phyloP scores from a whole-genome alignment of 2,329 filamentous ascomycete species.

The Metarhizium rileyi region DNA sequence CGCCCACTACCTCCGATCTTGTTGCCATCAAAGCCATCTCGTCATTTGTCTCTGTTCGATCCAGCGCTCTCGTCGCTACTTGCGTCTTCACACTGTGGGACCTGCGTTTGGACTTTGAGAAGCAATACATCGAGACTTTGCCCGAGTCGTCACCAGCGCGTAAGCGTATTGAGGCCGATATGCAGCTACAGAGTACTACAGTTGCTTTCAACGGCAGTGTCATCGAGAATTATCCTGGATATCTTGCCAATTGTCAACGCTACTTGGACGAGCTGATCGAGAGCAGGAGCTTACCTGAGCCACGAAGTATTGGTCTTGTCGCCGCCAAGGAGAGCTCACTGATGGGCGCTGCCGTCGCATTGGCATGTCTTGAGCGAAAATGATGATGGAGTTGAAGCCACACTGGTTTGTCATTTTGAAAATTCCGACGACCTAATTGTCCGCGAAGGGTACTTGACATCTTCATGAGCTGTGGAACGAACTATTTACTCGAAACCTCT shows the following conservation, averaged over 20 bases:
- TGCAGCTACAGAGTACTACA: slow-evolving; percentile 37
- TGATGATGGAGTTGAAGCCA: background rate
- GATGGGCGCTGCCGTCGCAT: slow-evolving; percentile 63
- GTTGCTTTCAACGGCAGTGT: slow-evolving; percentile 76
- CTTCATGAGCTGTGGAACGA: background rate
- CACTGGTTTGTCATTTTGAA: background rate
- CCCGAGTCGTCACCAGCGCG: slow-evolving; percentile 24
- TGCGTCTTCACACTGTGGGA: slow-evolving; percentile 51
- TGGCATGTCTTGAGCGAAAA: slow-evolving; percentile 34
- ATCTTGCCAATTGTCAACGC: slow-evolving; percentile 50
- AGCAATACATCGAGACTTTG: slow-evolving; percentile 22
- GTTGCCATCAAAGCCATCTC: slow-evolving; percentile 42
- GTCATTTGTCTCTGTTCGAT: slow-evolving; percentile 45
- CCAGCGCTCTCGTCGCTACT: slow-evolving; percentile 48
- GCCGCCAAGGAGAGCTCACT: slow-evolving; percentile 66
- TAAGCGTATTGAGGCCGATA: slow-evolving; percentile 41
- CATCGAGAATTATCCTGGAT: slow-evolving; percentile 67
- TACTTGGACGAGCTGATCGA: slow-evolving; percentile 52
- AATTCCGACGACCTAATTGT: background rate
- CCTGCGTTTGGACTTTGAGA: slow-evolving; percentile 38
- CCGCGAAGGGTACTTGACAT: background rate
- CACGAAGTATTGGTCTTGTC: slow-evolving; percentile 47
- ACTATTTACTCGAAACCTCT: background rate
- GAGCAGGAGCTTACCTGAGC: slow-evolving; percentile 23
- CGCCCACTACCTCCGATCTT: slow-evolving; percentile 37